Conservation (phyloP, 2,329 filamentous ascomycete genomes). For the Fusarium dlaminii region DNA sequence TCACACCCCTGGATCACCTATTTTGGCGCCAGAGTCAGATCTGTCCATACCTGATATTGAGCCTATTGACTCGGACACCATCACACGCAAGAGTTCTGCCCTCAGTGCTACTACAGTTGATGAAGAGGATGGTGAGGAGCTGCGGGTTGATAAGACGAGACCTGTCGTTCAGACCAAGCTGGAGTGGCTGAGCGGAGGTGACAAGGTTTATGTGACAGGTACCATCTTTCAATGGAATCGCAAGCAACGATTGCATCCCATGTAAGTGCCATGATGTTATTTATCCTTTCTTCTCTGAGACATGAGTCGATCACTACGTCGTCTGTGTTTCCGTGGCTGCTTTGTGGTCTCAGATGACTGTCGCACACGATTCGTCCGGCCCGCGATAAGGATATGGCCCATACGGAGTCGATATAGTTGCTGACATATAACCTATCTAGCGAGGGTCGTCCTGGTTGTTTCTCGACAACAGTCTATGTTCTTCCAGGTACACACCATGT, state of each 20-base stretch:
- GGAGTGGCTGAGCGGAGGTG: conserved; percentile 84
- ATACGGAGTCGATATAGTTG: conserved; percentile 1
- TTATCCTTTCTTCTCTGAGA: conserved; percentile 28
- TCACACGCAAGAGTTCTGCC: conserved; percentile 65
- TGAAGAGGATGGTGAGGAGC: conserved; percentile 81
- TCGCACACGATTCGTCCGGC: conserved; percentile 24
- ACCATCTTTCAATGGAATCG: conserved; percentile 98
- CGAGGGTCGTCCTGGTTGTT: conserved; percentile 67
- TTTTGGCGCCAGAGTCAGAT: conserved; percentile 75
- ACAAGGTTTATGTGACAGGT: conserved; percentile 95
- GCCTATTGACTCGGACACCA: conserved; percentile 58
- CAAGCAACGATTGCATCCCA: conserved; percentile 86
- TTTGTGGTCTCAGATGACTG: conserved; percentile 32
- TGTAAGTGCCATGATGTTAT: conserved; percentile 67
- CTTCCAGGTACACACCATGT: conserved; percentile 95
- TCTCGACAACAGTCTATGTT: conserved; percentile 82
- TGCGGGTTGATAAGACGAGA: conserved; percentile 77
- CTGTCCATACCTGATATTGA: conserved; percentile 64
- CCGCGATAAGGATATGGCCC: background rate
- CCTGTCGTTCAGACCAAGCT: conserved; percentile 85
- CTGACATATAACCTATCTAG: conserved; percentile 48
- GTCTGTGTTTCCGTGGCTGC: conserved; percentile 42
- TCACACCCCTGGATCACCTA: conserved; percentile 89
- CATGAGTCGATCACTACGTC: conserved; percentile 34
- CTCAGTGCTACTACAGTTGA: conserved; percentile 74